Percentiles rank a stretch among this genome's conserved stretches.
Conservation (phyloP, 140 eudicot species). For the Flaveria floridana region DNA sequence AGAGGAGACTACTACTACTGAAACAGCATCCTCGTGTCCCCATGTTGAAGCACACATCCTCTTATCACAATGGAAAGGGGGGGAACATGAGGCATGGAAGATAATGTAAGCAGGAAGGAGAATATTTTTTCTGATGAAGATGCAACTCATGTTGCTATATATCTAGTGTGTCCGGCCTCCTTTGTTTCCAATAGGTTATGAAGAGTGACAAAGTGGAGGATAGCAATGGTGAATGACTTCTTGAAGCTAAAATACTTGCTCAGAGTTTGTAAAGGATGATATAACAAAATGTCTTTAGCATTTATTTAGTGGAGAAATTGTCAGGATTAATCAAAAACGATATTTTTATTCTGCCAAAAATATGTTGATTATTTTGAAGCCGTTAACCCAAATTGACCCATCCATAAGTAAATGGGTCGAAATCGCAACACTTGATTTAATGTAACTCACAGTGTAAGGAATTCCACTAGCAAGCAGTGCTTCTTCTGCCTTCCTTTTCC, state of each 20-base stretch:
- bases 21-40: background rate
- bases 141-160: slow-evolving; percentile 3
- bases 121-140: background rate
- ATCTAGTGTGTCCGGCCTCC: background rate
- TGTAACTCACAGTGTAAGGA: slow-evolving; percentile 85
- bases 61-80: background rate
- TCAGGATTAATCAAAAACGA: background rate
- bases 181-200: background rate
- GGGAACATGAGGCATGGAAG: background rate
- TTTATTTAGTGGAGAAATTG: background rate
- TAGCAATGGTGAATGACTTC: background rate
- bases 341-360: background rate
- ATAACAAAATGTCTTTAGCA: background rate
- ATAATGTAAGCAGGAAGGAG: background rate
- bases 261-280: background rate
- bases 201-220: background rate
- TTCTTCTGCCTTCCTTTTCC: slow-evolving; percentile 99
- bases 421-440: slow-evolving; percentile 1
- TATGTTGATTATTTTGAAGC: background rate
- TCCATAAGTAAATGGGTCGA: slow-evolving; percentile 1
- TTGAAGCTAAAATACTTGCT: background rate
- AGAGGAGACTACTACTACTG: too few species aligned
- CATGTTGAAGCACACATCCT: background rate
- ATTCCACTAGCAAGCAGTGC: slow-evolving; percentile 92
- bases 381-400: slow-evolving; percentile 12